Conservation (phyloP, 2,329 filamentous ascomycete genomes). For the Colletotrichum tropicale region DNA sequence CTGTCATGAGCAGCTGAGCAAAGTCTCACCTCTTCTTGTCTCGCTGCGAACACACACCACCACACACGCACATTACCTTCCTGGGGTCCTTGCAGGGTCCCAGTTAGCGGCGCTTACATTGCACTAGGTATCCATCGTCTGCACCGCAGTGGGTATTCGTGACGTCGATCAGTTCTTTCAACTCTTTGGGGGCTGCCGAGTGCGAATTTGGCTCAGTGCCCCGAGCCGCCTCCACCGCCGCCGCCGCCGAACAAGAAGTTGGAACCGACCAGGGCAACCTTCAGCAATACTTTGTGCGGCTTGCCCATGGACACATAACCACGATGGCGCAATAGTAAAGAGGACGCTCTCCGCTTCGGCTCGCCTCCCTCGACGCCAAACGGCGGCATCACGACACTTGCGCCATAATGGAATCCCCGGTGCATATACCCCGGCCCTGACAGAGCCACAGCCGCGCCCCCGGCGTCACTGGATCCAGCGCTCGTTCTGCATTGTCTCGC, state of each 20-base stretch:
- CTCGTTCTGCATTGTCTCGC: neutral
- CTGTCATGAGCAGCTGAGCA: neutral
- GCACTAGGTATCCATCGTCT: constrained; percentile 3
- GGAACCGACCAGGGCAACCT: neutral
- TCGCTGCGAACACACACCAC: neutral
- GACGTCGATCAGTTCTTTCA: constrained; percentile 20
- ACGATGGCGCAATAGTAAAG: neutral
- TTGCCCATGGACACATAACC: neutral
- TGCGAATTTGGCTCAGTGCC: neutral
- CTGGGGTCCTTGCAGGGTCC: constrained; percentile 12
- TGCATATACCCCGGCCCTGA: neutral
- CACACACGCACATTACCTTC: neutral
- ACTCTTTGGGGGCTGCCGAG: neutral
- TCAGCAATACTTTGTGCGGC: neutral
- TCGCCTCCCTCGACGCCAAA: neutral
- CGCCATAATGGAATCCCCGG: neutral
- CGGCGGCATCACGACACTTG: neutral
- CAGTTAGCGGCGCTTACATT: constrained; percentile 9
- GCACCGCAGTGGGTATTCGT: constrained; percentile 7
- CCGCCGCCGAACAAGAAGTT: neutral
- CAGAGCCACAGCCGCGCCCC: constrained; percentile 11
- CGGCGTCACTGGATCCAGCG: neutral
- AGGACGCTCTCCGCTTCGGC: neutral
- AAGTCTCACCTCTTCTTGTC: neutral
- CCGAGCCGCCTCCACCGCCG: neutral